phyloP scores from a whole-genome alignment of 176 grass and related monocot genomes.

The Coix lacrymajobi region DNA sequence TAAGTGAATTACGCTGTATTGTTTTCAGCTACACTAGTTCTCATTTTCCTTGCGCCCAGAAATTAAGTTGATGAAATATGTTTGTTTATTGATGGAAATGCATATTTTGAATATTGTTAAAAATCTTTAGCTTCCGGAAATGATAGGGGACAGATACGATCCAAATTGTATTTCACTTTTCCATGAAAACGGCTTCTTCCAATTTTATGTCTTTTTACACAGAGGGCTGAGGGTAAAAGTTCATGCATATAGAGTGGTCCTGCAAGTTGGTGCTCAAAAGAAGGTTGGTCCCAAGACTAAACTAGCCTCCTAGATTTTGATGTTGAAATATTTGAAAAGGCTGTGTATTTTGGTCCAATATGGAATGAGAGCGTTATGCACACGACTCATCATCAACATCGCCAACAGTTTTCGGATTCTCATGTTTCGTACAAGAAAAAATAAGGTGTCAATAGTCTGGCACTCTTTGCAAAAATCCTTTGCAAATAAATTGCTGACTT shows the following conservation, averaged over 20 bases:
- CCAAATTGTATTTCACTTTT: not conserved
- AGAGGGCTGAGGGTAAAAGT: constrained; percentile 21
- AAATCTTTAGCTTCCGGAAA: not conserved
- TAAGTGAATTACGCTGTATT: too few relatives aligned
- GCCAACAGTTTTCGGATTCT: not conserved
- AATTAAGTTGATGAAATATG: not conserved
- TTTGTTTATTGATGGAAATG: not conserved
- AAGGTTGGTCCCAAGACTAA: constrained; percentile 51
- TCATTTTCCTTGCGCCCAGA: not conserved
- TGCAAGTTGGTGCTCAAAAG: constrained; percentile 46
- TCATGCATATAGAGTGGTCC: constrained; percentile 51
- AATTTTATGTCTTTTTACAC: constrained; percentile 27
- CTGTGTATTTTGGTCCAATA: constrained; percentile 12
- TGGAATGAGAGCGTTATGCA: not conserved
- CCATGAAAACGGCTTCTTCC: not conserved
- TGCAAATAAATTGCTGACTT: not conserved
- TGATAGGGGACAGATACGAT: not conserved
- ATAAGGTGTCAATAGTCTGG: not conserved
- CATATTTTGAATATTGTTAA: not conserved
- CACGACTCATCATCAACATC: not conserved
- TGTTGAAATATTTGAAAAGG: constrained; percentile 33
- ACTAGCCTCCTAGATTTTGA: constrained; percentile 51
- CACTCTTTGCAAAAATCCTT: not conserved
- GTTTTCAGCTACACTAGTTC: not conserved
- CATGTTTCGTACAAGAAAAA: not conserved